Evolutionary conservation across 768 basidiomycete species (phyloP).

Genomic region (Boletus barrowsii): DNA sequence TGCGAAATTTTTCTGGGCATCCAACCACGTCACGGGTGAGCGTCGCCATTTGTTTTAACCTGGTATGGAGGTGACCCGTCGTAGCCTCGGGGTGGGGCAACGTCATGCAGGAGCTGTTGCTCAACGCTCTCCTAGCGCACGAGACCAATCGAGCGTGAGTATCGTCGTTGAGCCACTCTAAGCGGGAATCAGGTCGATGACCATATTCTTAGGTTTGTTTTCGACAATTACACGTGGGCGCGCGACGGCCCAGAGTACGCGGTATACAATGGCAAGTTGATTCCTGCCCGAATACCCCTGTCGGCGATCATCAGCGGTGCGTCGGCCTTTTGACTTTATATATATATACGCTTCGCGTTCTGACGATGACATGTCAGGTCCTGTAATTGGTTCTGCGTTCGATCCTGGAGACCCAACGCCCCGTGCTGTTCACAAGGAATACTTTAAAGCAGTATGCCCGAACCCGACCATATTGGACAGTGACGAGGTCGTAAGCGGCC

Average conservation of each 20-base stretch:
- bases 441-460: constrained; percentile 50
- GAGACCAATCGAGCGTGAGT: constrained; percentile 48
- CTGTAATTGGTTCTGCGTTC: constrained; percentile 42
- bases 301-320: constrained; percentile 51
- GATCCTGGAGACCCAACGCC: constrained; percentile 35
- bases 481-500: constrained; percentile 21
- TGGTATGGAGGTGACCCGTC: background rate
- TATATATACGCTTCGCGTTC: background rate
- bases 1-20: constrained; percentile 45
- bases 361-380: constrained; percentile 29
- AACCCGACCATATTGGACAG: constrained; percentile 31
- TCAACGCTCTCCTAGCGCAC: constrained; percentile 50
- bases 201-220: constrained; percentile 42
- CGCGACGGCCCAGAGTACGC: constrained; percentile 40
- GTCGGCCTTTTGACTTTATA: constrained; percentile 1
- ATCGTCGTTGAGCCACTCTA: too few relatives aligned
- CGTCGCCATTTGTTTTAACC: background rate
- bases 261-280: constrained; percentile 46
- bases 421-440: constrained; percentile 43
- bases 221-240: constrained; percentile 59
- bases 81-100: constrained; percentile 62
- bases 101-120: constrained; percentile 53
- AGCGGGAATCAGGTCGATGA: background rate
- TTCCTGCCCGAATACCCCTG: constrained; percentile 54
- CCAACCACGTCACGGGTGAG: constrained; percentile 46